Conservation (phyloP, 2,329 filamentous ascomycete species). For the Calonectria pteridis region DNA sequence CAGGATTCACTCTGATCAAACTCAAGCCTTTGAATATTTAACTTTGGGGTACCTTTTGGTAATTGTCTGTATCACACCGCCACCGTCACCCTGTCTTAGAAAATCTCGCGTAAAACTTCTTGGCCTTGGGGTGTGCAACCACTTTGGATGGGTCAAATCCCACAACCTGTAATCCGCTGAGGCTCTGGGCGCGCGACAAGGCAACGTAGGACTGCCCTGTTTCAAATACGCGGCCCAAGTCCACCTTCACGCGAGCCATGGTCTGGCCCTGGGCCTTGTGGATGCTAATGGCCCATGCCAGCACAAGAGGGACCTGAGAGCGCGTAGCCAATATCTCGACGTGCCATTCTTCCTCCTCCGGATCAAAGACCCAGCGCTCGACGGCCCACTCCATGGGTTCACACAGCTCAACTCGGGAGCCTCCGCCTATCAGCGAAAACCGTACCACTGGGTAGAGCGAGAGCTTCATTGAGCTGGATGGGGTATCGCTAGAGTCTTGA, state of each 20-base stretch:
- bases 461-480: slow-evolving; percentile 68
- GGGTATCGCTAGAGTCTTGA: slow-evolving; percentile 59
- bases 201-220: neutral
- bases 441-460: slow-evolving; percentile 84
- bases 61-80: neutral
- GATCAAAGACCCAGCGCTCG: slow-evolving; percentile 61
- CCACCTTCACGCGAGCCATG: neutral
- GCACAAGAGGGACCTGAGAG: neutral
- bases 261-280: neutral
- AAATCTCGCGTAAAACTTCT: neutral
- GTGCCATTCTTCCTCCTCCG: neutral
- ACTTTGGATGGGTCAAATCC: neutral
- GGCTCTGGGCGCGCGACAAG: neutral
- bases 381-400: slow-evolving; percentile 95
- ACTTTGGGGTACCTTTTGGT: too few relatives aligned
- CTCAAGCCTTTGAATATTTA: too few relatives aligned
- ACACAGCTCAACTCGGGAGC: slow-evolving; percentile 74
- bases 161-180: neutral
- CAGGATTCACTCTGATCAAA: too few relatives aligned
- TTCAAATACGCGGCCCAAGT: neutral
- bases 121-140: neutral
- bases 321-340: neutral
- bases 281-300: neutral
- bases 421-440: slow-evolving; percentile 83
- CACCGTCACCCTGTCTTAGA: neutral